Percentiles rank a stretch among this genome's conserved stretches.
Evolutionary conservation across 2,329 filamentous ascomycete species (phyloP).

Genomic region (Calonectria multiphialidica): DNA sequence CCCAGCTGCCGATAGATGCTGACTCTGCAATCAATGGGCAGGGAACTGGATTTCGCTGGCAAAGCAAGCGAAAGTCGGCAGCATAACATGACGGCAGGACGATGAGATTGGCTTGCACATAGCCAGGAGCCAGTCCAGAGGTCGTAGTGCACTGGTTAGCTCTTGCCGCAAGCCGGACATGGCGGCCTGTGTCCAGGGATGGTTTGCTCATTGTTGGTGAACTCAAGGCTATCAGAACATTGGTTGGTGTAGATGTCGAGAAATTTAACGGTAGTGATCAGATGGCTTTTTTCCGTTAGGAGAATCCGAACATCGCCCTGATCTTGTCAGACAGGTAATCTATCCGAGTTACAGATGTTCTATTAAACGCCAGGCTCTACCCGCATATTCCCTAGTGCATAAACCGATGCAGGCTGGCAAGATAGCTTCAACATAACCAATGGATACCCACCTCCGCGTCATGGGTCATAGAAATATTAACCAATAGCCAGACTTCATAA

Average conservation of each 20-base stretch:
- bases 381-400: no score
- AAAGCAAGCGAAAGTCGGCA: slow-evolving; percentile 68
- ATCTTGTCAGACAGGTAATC: no score
- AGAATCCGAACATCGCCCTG: no score
- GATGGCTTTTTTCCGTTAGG: neutral
- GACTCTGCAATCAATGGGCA: slow-evolving; percentile 71
- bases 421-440: neutral
- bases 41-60: slow-evolving; percentile 71
- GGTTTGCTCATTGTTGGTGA: neutral
- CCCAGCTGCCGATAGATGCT: slow-evolving; percentile 54
- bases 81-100: slow-evolving; percentile 69
- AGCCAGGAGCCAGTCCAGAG: slow-evolving; percentile 65
- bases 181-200: neutral
- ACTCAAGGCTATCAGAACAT: neutral
- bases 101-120: slow-evolving; percentile 73
- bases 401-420: neutral
- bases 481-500: no score
- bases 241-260: neutral
- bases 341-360: no score
- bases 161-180: slow-evolving; percentile 56
- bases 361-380: no score
- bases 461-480: no score
- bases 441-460: slow-evolving; percentile 2
- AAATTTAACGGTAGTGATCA: neutral
- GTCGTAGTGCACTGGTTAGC: slow-evolving; percentile 58